Base-by-base conservation (phyloP, 2,329 filamentous ascomycete genomes). In the Ophiostoma pallidulum region DNA sequence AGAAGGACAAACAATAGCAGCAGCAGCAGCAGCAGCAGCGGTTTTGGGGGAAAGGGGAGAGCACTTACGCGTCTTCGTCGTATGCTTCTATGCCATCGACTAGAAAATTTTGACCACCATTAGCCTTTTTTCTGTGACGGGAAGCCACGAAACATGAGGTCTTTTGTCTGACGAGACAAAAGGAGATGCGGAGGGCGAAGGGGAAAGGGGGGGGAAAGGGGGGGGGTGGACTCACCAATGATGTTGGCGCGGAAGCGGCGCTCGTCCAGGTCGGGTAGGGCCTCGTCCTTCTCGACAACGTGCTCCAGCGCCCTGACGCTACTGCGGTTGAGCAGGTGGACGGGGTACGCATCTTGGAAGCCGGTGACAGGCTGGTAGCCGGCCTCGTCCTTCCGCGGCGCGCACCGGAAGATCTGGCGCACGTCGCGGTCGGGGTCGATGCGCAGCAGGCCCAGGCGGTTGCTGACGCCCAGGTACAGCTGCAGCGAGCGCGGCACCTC, bases 281-380 rank as follows among this genome's bases (percentile, higher is more conserved):
- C 58, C 20, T 70, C 64, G 42, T 72, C 71, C 54, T 71, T 72
- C 1, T 72, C 69, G 8, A 86, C 70, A 40, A 75, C 67, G 2
- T 67, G 63, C 50, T 80, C 76, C 22, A 86, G 70, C 41, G 79
- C 72, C 41, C 74, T 73, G 19, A 87, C 68, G 53, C 79, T 84
- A 39, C 73, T 71, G 16, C 87, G 61, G 54, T 77, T 86, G 44
- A 86, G 64, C 36, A 89, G 64, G 54, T 86, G 80, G 14, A 89
- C 66, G 1, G 84, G 82, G 59, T 84, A 87, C 77, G 78, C 78
- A 60, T 88, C 84, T 52, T 83, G 78, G 59, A 86, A 86, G 42
- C 79, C 79, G 12, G 82, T 73, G 6, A 77, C 68, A 1, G 81
- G 77, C 58, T 84, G 77, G 54, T 82, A 82, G 0, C 80, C 80